These are phyloP conservation scores for Aegilops umbellulata DNA, from an alignment of 176 grass and related monocot genomes.

Conservation along the genomic window DNA sequence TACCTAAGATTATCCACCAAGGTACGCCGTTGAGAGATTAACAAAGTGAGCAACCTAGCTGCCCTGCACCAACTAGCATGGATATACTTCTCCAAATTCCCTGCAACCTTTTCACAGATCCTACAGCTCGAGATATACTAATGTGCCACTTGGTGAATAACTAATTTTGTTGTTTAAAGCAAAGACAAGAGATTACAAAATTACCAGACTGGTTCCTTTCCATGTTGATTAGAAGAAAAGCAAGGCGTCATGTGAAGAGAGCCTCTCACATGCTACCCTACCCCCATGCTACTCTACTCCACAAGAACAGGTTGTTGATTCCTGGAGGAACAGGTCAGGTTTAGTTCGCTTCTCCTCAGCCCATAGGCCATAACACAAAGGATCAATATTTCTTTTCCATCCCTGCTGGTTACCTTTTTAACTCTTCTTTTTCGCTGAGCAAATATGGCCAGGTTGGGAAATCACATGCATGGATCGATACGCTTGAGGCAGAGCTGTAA, in stretches of 20 bases:
- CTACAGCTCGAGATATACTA: slow-evolving; percentile 15
- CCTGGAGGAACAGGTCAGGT: slow-evolving; percentile 50
- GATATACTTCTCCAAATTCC: slow-evolving; percentile 44
- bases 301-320: slow-evolving; percentile 60
- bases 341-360: background rate
- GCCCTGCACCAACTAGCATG: slow-evolving; percentile 44
- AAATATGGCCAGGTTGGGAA: slow-evolving; percentile 49
- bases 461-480: slow-evolving; percentile 47
- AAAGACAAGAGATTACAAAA: slow-evolving; percentile 50
- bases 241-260: slow-evolving; percentile 56
- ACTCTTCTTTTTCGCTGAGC: slow-evolving; percentile 27
- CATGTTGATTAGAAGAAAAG: slow-evolving; percentile 37
- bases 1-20: slow-evolving; percentile 34
- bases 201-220: slow-evolving; percentile 33
- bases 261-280: slow-evolving; percentile 47
- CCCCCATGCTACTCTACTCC: slow-evolving; percentile 42
- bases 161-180: slow-evolving; percentile 49
- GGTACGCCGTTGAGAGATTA: slow-evolving; percentile 30
- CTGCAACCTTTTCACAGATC: slow-evolving; percentile 37
- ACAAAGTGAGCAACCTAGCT: slow-evolving; percentile 37
- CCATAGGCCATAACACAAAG: slow-evolving; percentile 14
- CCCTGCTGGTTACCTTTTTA: slow-evolving; percentile 8
- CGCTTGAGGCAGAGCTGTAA: slow-evolving; percentile 25
- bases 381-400: slow-evolving; percentile 27
- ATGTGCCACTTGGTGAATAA: slow-evolving; percentile 22